phyloP scores from a whole-genome alignment of 192 early-diverging fungal genomes.

The Funneliformis geosporum region DNA sequence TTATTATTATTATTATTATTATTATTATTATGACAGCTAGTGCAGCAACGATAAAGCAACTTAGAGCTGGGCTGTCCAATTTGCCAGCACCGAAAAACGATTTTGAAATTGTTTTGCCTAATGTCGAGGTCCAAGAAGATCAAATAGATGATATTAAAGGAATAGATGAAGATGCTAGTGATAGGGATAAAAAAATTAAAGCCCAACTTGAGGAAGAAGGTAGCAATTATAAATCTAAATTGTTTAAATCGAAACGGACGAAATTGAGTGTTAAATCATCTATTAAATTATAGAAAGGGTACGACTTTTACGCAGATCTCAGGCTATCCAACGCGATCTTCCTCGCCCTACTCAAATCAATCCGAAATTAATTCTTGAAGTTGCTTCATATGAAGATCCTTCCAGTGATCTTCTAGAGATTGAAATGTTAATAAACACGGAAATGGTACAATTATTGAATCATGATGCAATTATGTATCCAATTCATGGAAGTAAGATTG shows the following conservation, averaged over 20 bases:
- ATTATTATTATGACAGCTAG: slow-evolving; percentile 2
- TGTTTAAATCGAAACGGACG: background rate
- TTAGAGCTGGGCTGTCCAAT: slow-evolving; percentile 65
- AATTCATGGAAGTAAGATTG: slow-evolving; percentile 13
- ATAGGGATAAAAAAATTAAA: slow-evolving; percentile 59
- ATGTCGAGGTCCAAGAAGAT: slow-evolving; percentile 47
- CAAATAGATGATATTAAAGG: slow-evolving; percentile 24
- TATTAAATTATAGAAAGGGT: background rate
- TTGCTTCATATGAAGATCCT: background rate
- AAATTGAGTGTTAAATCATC: background rate
- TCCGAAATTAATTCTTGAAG: background rate
- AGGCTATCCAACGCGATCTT: slow-evolving; percentile 17
- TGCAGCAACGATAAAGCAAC: slow-evolving; percentile 51
- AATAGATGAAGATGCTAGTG: slow-evolving; percentile 73
- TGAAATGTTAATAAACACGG: background rate
- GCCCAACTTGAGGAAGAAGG: slow-evolving; percentile 52
- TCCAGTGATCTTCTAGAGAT: background rate
- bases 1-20: background rate
- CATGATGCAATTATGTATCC: slow-evolving; percentile 14
- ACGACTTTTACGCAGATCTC: slow-evolving; percentile 12
- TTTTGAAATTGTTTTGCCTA: slow-evolving; percentile 88
- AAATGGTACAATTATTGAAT: background rate
- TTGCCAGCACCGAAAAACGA: slow-evolving; percentile 92
- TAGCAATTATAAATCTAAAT: slow-evolving; percentile 22
- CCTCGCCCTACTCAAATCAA: slow-evolving; percentile 10